Evolutionary conservation across 495 filamentous ascomycete genomes (phyloP).

Genomic region (Chaetomium cochliodes): DNA sequence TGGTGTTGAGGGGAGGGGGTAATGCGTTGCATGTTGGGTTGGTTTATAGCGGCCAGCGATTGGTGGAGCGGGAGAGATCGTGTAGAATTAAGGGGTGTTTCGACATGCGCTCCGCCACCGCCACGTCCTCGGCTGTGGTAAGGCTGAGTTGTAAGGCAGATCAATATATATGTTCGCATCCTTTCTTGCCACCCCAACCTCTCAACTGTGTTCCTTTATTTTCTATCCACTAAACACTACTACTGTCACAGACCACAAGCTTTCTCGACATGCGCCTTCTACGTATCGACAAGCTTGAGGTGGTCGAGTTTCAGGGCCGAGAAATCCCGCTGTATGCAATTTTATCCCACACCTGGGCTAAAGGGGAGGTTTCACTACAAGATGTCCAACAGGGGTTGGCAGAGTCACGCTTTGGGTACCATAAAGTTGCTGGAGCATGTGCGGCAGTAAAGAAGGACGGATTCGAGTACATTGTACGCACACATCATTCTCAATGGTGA

Average conservation of each 20-base stretch:
- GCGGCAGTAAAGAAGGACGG: slow-evolving; percentile 26
- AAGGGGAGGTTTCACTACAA: slow-evolving; percentile 1
- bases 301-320: slow-evolving; percentile 26
- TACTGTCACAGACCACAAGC: not conserved
- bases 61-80: not conserved
- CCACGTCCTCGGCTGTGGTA: not conserved
- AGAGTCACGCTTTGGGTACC: not conserved
- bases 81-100: not conserved
- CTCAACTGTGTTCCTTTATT: too few relatives aligned
- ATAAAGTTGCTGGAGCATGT: slow-evolving; percentile 38
- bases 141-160: not conserved
- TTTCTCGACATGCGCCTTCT: slow-evolving; percentile 31
- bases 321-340: slow-evolving; percentile 22
- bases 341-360: slow-evolving; percentile 4
- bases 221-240: too few relatives aligned
- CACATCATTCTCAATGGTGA: slow-evolving; percentile 14
- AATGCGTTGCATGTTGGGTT: not conserved
- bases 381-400: slow-evolving; percentile 7
- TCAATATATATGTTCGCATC: too few relatives aligned
- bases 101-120: not conserved
- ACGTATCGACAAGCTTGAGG: slow-evolving; percentile 23
- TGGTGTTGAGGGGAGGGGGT: slow-evolving; percentile 69
- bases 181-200: too few relatives aligned
- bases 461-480: slow-evolving; percentile 38
- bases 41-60: not conserved